Base-by-base conservation (phyloP, 257 asterid species). In the Thymus quinquecostatus region DNA sequence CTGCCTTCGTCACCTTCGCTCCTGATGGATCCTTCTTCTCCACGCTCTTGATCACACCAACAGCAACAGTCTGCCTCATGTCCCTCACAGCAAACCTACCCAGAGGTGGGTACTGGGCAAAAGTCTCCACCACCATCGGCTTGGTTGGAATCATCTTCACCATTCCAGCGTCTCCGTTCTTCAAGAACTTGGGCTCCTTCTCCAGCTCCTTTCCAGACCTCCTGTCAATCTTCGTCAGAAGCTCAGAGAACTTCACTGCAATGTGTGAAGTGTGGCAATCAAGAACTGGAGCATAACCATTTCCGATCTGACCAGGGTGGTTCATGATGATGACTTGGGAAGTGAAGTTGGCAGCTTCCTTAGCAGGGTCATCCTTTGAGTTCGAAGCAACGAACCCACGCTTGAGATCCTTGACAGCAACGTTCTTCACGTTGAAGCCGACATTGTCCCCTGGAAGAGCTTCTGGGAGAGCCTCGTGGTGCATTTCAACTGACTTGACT, bases 381-480 rank as follows among this genome's bases (percentile, higher is more conserved):
- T 87, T 85, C 0, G 93, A 87, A 8, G 90, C 90, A 51, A 85
- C 90, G 0, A 11, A 85, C 3, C 88, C 90, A 71, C 90, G 81
- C 86, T 85, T 85, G 9, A 83, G 80, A 85, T 85, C 90, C 86
- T 85, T 83, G 10, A 82, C 89, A 38, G 89, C 87, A 69, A 86
- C 89, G 10, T 84, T 86, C 88, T 86, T 82, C 9, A 87, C 93
- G 0, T 85, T 87, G 85, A 87, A 84, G 1, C 96, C 96, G 21
- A 90, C 96, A 67, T 87, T 90, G 71, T 90, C 96, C 59, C 96
- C 96, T 0, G 95, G 96, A 4, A 90, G 92, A 45, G 96, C 96
- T 41, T 49, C 70, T 7, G 30, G 70, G 47, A 65, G 58, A 2
- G 57, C 43, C 57, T 47, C 45, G 5, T 80, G 81, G 32, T 76